phyloP scores from a whole-genome alignment of 148 eudicot species.

The Simmondsia chinensis region DNA sequence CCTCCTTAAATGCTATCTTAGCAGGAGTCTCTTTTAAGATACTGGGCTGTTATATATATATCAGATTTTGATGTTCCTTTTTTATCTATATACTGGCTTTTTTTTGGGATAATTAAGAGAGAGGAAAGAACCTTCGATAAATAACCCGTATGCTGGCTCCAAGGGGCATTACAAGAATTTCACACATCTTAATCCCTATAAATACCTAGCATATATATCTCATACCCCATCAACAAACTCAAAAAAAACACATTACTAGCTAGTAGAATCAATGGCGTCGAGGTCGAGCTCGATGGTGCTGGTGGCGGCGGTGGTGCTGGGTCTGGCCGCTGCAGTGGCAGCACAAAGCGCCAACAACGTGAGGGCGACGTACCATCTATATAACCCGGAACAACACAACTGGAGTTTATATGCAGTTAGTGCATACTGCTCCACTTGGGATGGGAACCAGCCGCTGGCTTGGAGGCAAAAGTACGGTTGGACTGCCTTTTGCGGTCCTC shows the following conservation, averaged over 20 bases:
- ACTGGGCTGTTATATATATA: too few species aligned
- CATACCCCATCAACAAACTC: too few species aligned
- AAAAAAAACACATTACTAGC: not conserved
- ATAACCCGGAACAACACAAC: constrained; percentile 39
- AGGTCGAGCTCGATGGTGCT: not conserved
- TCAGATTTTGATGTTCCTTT: too few species aligned
- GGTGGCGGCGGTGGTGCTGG: constrained; percentile 7
- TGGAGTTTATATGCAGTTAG: constrained; percentile 35
- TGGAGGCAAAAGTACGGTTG: constrained; percentile 48
- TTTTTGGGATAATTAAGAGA: too few species aligned
- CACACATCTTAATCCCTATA: too few species aligned
- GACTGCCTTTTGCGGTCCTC: constrained; percentile 70
- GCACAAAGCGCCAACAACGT: constrained; percentile 36
- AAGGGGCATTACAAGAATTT: too few species aligned
- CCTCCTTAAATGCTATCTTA: too few species aligned
- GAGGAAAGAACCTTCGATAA: too few species aligned
- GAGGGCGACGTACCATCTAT: constrained; percentile 42
- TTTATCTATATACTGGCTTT: too few species aligned
- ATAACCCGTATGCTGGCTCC: too few species aligned
- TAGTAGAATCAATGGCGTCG: not conserved
- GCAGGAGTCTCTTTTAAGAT: too few species aligned
- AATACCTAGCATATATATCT: too few species aligned
- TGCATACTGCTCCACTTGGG: constrained; percentile 54
- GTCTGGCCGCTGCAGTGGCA: constrained; percentile 9
- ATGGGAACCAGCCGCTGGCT: constrained; percentile 29